Conservation (phyloP, 2,329 filamentous ascomycete species). For the Ophiostoma novo-ulmi region DNA sequence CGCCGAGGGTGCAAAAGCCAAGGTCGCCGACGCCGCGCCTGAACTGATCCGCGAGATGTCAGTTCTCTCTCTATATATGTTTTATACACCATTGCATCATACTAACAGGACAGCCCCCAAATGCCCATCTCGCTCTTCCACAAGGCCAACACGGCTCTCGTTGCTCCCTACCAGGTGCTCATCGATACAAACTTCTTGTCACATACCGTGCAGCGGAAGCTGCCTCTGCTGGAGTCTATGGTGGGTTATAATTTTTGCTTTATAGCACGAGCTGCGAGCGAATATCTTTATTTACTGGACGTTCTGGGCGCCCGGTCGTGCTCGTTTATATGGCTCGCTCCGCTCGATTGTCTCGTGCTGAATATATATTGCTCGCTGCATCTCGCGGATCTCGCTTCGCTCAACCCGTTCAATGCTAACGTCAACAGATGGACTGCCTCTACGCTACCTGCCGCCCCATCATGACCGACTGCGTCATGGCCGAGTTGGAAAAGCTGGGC, state of each 20-base stretch:
- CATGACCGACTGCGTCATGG: constrained; percentile 72
- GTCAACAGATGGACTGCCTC: constrained; percentile 75
- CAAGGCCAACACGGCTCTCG: constrained; percentile 29
- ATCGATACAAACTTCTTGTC: constrained; percentile 66
- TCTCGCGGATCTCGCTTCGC: neutral
- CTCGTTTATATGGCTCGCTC: no score
- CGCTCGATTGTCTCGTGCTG: no score
- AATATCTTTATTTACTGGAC: no score
- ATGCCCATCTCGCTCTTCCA: constrained; percentile 29
- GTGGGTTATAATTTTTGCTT: constrained; percentile 47
- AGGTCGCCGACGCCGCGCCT: constrained; percentile 33
- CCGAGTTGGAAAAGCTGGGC: constrained; percentile 83
- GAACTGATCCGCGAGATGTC: constrained; percentile 29
- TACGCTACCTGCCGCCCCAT: constrained; percentile 88
- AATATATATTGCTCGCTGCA: neutral
- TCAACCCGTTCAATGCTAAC: neutral
- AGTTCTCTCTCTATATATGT: neutral
- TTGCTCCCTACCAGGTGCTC: constrained; percentile 30
- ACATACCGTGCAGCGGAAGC: constrained; percentile 81
- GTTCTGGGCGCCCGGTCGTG: no score
- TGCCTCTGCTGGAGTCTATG: constrained; percentile 78
- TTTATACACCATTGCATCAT: neutral
- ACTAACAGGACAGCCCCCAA: constrained; percentile 26
- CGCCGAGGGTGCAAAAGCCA: constrained; percentile 44
- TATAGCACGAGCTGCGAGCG: no score